Evolutionary conservation across 192 early-diverging fungal genomes (phyloP).

Genomic region (Umbelopsis vinacea): DNA sequence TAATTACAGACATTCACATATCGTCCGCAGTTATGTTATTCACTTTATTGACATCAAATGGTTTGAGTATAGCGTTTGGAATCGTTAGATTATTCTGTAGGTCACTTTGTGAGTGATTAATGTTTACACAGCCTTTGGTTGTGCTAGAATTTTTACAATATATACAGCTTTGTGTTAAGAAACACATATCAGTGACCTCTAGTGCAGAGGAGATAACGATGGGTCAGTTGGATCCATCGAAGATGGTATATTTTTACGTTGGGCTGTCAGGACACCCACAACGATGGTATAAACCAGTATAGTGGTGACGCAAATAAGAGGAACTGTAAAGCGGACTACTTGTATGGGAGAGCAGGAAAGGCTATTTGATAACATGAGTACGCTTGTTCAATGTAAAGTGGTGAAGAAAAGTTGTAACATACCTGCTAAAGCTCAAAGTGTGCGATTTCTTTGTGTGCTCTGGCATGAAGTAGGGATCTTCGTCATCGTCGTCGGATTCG

Average conservation of each 20-base stretch:
- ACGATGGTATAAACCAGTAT: conserved; percentile 42
- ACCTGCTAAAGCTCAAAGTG: conserved; percentile 39
- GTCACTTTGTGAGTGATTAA: too few relatives aligned
- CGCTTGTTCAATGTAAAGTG: not conserved
- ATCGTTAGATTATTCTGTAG: too few relatives aligned
- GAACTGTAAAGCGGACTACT: conserved; percentile 38
- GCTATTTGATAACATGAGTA: conserved; percentile 7
- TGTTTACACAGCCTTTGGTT: too few relatives aligned
- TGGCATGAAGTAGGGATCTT: conserved; percentile 47
- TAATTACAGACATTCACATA: too few relatives aligned
- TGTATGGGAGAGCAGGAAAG: conserved; percentile 43
- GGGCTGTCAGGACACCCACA: conserved; percentile 30
- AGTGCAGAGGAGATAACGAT: not conserved
- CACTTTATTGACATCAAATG: too few relatives aligned
- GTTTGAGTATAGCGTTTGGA: too few relatives aligned
- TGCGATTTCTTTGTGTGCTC: conserved; percentile 42
- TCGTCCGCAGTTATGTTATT: too few relatives aligned
- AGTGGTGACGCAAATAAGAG: conserved; percentile 35
- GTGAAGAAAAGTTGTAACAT: not conserved
- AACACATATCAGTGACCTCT: not conserved
- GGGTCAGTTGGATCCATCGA: not conserved
- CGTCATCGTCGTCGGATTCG: conserved; percentile 48
- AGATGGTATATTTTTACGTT: conserved; percentile 3
- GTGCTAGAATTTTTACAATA: not conserved
- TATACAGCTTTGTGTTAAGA: not conserved